Percentiles rank a stretch among this genome's conserved stretches.
phyloP scores from a whole-genome alignment of 179 eudicot species.

The Carnegiea gigantea region DNA sequence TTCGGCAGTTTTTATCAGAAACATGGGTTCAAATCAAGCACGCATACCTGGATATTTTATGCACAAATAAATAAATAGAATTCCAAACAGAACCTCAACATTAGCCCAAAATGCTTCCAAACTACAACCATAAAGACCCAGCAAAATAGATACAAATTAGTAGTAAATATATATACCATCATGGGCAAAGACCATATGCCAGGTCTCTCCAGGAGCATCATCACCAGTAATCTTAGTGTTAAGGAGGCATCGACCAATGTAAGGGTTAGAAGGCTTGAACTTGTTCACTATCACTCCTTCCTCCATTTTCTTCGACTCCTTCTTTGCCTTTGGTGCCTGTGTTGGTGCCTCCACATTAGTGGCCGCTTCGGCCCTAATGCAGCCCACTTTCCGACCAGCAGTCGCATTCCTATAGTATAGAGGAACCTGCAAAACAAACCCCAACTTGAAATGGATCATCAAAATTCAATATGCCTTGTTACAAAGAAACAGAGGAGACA shows the following conservation, averaged over 20 bases:
- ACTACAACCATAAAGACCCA: neutral
- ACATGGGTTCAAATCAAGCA: neutral
- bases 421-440: slow-evolving; percentile 44
- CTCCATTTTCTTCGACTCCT: slow-evolving; percentile 79
- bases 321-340: slow-evolving; percentile 48
- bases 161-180: slow-evolving; percentile 47
- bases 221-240: slow-evolving; percentile 95
- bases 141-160: neutral
- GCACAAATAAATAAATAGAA: neutral
- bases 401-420: slow-evolving; percentile 53
- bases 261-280: slow-evolving; percentile 87
- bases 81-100: neutral
- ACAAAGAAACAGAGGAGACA: neutral
- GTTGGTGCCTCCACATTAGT: slow-evolving; percentile 51
- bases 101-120: neutral
- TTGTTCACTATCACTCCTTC: slow-evolving; percentile 86
- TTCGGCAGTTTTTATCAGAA: neutral
- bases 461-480: neutral
- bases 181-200: slow-evolving; percentile 96
- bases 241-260: slow-evolving; percentile 70
- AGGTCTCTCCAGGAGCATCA: slow-evolving; percentile 99
- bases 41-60: too few species aligned
- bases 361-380: slow-evolving; percentile 72
- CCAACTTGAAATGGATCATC: neutral
- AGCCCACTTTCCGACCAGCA: slow-evolving; percentile 34